These are phyloP conservation scores for Chaetomiaceae sp. DNA, from an alignment of 2,329 filamentous ascomycete species.

Conservation along the genomic window DNA sequence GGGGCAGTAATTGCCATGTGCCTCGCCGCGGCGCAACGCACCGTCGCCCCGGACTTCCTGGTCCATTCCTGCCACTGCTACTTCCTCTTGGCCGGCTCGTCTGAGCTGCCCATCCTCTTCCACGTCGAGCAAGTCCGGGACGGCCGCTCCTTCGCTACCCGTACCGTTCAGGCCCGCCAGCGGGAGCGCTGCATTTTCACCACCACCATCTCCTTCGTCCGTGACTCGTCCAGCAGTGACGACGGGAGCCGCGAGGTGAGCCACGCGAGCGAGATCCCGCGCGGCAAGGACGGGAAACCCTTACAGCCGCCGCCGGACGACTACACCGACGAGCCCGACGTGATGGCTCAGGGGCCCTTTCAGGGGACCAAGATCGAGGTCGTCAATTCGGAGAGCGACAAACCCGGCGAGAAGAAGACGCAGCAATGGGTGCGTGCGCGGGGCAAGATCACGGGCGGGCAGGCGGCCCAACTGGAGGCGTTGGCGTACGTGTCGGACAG, in stretches of 20 bases:
- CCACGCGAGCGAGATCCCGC: conserved; percentile 62
- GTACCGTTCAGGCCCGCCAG: conserved; percentile 94
- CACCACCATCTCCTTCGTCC: conserved; percentile 84
- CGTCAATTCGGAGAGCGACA: conserved; percentile 38
- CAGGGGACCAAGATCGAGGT: conserved; percentile 43
- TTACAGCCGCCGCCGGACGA: conserved; percentile 28
- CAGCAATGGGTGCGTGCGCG: conserved; percentile 71
- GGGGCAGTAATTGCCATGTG: conserved; percentile 91
- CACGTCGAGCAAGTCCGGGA: conserved; percentile 92
- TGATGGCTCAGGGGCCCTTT: conserved; percentile 48
- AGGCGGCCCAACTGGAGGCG: conserved; percentile 77
- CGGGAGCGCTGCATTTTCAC: conserved; percentile 89
- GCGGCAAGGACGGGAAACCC: conserved; percentile 14
- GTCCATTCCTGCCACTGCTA: conserved; percentile 99
- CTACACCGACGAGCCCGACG: conserved; percentile 45
- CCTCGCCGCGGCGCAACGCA: conserved; percentile 81
- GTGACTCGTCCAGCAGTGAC: conserved; percentile 53
- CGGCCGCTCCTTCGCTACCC: conserved; percentile 81
- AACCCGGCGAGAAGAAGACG: conserved; percentile 63
- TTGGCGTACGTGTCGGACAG: conserved; percentile 91
- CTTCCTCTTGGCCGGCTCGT: conserved; percentile 87
- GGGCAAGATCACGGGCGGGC: conserved; percentile 73
- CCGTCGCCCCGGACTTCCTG: conserved; percentile 73
- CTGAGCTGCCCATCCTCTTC: conserved; percentile 82
- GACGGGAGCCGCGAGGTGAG: conserved; percentile 44